A percentile compares a stretch with the other conserved stretches of the same genome.
These are phyloP conservation scores for Fusarium phyllophilum DNA, from an alignment of 2,329 filamentous ascomycete species.

Conservation along the genomic window DNA sequence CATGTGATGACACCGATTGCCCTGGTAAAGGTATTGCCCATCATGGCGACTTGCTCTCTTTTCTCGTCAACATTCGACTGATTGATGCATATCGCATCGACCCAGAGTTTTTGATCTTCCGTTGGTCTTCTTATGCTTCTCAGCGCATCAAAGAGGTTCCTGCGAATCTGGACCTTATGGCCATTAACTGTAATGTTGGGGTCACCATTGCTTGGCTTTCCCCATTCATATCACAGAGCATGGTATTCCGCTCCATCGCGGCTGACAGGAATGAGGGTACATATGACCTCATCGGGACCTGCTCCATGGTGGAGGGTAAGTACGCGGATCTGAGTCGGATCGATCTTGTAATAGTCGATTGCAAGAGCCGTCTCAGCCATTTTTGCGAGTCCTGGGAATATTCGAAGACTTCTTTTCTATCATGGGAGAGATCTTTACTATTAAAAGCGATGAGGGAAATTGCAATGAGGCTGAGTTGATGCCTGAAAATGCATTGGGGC, in stretches of 20 bases:
- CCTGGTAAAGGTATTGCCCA: fast-evolving
- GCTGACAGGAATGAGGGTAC: fast-evolving
- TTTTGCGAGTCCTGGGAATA: fast-evolving
- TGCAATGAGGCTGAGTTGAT: not conserved
- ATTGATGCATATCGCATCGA: not conserved
- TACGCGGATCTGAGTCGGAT: not conserved
- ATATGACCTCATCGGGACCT: fast-evolving
- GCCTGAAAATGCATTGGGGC: not conserved
- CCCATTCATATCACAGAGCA: not conserved
- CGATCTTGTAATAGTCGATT: not conserved
- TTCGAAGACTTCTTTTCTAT: not conserved
- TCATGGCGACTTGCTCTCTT: not conserved
- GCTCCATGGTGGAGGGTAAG: fast-evolving
- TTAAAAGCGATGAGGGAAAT: not conserved
- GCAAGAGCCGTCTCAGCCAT: not conserved
- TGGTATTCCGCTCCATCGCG: not conserved
- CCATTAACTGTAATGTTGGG: not conserved
- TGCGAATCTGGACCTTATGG: not conserved
- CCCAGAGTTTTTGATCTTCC: not conserved
- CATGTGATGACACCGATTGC: not conserved
- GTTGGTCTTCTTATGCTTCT: not conserved
- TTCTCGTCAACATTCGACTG: not conserved
- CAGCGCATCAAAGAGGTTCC: not conserved
- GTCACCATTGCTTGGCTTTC: not conserved
- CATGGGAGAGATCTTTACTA: not conserved